Evolutionary conservation across 495 filamentous ascomycete species (phyloP), one percentile per base, ranked within the genome.

Genomic region (Clavariopsis aquatica): DNA sequence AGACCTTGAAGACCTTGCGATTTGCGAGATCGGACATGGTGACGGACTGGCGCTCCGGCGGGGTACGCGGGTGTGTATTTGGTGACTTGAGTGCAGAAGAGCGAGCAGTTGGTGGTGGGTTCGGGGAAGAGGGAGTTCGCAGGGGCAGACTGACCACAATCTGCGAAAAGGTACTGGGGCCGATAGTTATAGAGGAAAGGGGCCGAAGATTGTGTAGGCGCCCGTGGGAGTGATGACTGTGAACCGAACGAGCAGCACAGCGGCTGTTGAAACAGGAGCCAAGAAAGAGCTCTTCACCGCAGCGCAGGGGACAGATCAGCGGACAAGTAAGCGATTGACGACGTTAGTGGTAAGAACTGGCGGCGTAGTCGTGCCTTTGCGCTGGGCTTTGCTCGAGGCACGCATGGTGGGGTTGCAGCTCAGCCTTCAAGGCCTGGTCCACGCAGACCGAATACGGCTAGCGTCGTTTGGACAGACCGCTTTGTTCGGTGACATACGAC

Each of bases 1-100:
- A 98, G 73, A 98, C 94, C 88, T 98, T 98, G 85, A 98, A 98
- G 77, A 92, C 84, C 82, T 95, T 96, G 74, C 93, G 89, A 73
- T 90, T 90, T 68, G 87, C 85, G 54, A 95, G 80, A 75, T 92
- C 89, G 70, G 84, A 80, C 89, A 92, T 93, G 57, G 51, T 45
- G 31, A 5, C 29, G 38, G n/a, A 19, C 23, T 49, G 26, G 36
- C 27, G 41, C 15, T 24, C 23, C 26, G 47, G 47, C 20, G 20
- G 20, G 47, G 47, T 49, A 27, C 47, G 47, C 24, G 19, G 47
- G 47, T 24, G 7, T 34, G 31, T 34, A 34, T 23, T 27, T 24
- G 19, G 20, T 24, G 34, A 26, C n/a, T n/a, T n/a, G n/a, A n/a
- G 19, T 51, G 49, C 12, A 13, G 38, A 2, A 10, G 3, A 41